A percentile compares a stretch with the other conserved stretches of the same genome.
These are phyloP conservation scores for Ustilago trichophora DNA, from an alignment of 1,284 basidiomycete species.

Conservation along the genomic window DNA sequence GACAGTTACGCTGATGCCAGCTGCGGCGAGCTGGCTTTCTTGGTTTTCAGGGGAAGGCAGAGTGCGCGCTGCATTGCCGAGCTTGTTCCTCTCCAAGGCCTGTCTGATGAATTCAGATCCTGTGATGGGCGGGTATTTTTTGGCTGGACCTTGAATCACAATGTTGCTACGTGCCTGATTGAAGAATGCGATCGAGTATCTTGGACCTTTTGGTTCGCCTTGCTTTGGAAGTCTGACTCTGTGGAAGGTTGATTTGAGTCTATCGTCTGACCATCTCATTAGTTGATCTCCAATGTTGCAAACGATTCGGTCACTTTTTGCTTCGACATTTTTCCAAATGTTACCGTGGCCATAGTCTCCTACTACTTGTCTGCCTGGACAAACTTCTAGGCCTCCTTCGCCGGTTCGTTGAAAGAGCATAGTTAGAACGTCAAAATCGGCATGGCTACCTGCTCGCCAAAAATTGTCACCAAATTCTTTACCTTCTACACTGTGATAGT, in stretches of 20 bases:
- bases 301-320: conserved; percentile 69
- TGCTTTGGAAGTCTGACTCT: conserved; percentile 71
- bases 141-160: conserved; percentile 58
- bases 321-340: conserved; percentile 71
- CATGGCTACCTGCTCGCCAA: conserved; percentile 72
- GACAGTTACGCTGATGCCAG: too few species aligned
- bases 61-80: conserved; percentile 10
- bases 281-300: conserved; percentile 75
- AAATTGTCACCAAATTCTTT: conserved; percentile 67
- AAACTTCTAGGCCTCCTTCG: conserved; percentile 72
- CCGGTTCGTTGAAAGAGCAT: conserved; percentile 73
- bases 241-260: conserved; percentile 73
- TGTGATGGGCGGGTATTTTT: conserved; percentile 43
- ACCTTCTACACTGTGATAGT: conserved; percentile 70
- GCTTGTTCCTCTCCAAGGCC: conserved; percentile 44
- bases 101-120: conserved; percentile 47
- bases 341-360: conserved; percentile 70
- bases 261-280: conserved; percentile 75
- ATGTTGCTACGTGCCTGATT: conserved; percentile 54
- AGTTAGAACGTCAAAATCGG: conserved; percentile 74
- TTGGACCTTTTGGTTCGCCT: conserved; percentile 47
- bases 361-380: conserved; percentile 69
- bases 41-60: background rate
- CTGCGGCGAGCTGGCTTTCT: background rate
- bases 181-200: conserved; percentile 63